phyloP scores from a whole-genome alignment of 495 filamentous ascomycete genomes.

The Peziza echinospora region DNA sequence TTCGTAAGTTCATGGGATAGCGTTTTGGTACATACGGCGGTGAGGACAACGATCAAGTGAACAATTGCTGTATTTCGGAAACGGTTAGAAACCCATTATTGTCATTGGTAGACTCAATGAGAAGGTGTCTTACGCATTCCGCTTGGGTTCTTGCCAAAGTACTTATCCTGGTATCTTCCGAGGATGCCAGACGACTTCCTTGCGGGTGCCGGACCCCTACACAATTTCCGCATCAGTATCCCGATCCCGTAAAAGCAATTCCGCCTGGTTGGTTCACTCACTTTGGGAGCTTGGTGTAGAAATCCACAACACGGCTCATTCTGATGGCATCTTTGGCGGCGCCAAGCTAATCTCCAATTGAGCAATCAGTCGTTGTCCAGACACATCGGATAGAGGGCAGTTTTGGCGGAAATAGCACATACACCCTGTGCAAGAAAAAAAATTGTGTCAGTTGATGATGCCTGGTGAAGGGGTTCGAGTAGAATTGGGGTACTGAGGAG shows the following conservation, averaged over 20 bases:
- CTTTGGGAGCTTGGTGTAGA: conserved; percentile 84
- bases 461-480: too few relatives aligned
- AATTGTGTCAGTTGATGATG: too few relatives aligned
- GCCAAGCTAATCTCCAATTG: conserved; percentile 36
- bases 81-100: neutral
- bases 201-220: conserved; percentile 60
- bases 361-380: conserved; percentile 1
- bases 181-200: conserved; percentile 56
- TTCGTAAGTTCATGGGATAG: too few relatives aligned
- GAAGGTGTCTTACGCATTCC: conserved; percentile 50
- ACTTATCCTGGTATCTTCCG: conserved; percentile 71
- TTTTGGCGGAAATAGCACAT: too few relatives aligned
- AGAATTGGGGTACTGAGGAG: neutral
- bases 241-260: neutral
- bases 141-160: conserved; percentile 84
- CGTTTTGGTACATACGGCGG: too few relatives aligned
- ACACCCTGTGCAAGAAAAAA: too few relatives aligned
- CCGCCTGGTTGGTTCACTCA: neutral
- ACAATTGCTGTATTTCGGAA: conserved; percentile 50
- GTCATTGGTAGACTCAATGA: neutral
- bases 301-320: conserved; percentile 89
- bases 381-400: too few relatives aligned
- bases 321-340: conserved; percentile 81
- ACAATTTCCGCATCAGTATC: neutral
- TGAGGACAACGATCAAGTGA: conserved; percentile 56